phyloP scores from a whole-genome alignment of 306 rosid genomes.

The Acacia crassicarpa region DNA sequence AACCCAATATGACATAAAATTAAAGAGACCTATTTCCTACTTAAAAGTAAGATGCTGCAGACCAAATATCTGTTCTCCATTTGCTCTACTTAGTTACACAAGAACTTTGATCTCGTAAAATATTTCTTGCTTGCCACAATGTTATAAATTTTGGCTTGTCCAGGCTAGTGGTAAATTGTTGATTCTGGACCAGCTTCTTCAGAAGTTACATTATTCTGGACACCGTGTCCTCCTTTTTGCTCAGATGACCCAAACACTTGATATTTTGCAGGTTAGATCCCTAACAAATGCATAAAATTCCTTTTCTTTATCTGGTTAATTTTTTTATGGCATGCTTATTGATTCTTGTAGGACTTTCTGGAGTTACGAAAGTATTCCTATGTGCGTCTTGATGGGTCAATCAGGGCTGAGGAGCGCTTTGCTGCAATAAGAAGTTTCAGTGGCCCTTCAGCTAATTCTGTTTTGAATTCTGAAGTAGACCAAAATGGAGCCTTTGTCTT shows the following conservation, averaged over 20 bases:
- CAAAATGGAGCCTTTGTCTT: conserved; percentile 77
- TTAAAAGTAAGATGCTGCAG: neutral
- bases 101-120: conserved; percentile 17
- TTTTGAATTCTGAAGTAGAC: conserved; percentile 52
- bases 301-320: conserved; percentile 20
- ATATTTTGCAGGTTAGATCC: conserved; percentile 74
- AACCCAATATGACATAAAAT: neutral
- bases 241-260: conserved; percentile 97
- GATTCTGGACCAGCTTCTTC: conserved; percentile 87
- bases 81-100: conserved; percentile 1
- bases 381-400: conserved; percentile 96
- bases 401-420: conserved; percentile 99
- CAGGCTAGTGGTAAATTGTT: conserved; percentile 94
- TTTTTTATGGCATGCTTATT: conserved; percentile 24
- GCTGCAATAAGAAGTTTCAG: conserved; percentile 97
- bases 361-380: conserved; percentile 84
- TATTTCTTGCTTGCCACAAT: conserved; percentile 18
- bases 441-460: conserved; percentile 44
- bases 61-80: neutral
- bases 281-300: conserved; percentile 17
- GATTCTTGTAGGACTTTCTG: conserved; percentile 66
- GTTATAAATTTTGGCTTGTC: conserved; percentile 23
- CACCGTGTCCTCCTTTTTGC: conserved; percentile 93
- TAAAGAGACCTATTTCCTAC: neutral
- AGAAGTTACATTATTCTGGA: conserved; percentile 67